phyloP scores from a whole-genome alignment of 208 protist species.

The Crithidia bombi region DNA sequence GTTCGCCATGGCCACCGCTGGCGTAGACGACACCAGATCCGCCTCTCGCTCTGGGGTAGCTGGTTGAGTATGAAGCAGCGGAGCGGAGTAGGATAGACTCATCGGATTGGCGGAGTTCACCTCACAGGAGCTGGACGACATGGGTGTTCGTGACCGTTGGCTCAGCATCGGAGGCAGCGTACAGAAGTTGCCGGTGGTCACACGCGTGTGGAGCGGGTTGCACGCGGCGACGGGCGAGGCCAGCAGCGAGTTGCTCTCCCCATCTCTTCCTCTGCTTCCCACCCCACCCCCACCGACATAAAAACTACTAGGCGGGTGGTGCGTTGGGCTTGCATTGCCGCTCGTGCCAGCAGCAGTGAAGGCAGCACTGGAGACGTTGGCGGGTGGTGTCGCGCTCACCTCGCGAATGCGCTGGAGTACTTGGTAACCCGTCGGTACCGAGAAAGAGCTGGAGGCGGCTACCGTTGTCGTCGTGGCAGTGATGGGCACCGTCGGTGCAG shows the following conservation, averaged over 20 bases:
- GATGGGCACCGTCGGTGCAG: neutral
- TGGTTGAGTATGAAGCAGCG: neutral
- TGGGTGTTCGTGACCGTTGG: neutral
- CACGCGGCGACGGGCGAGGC: neutral
- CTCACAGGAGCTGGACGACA: neutral
- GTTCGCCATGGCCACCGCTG: too few relatives aligned
- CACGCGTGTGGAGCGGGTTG: neutral
- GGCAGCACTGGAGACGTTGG: neutral
- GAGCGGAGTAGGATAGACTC: neutral
- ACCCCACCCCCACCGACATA: neutral
- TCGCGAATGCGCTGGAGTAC: neutral
- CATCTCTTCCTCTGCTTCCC: neutral
- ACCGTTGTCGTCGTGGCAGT: neutral
- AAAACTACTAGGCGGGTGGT: neutral
- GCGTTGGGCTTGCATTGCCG: neutral
- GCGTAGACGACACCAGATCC: too few relatives aligned
- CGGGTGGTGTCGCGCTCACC: neutral
- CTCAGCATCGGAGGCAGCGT: conserved; percentile 14
- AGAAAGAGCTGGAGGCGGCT: neutral
- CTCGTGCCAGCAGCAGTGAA: neutral
- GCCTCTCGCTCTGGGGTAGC: neutral
- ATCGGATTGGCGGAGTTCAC: too few relatives aligned
- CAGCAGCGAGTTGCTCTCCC: neutral
- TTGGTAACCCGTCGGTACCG: neutral
- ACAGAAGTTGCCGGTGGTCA: neutral